Percentiles rank a stretch among this genome's conserved stretches.
These are phyloP conservation scores for Hibiscus trionum DNA, from an alignment of 345 rosid genomes.

Conservation along the genomic window DNA sequence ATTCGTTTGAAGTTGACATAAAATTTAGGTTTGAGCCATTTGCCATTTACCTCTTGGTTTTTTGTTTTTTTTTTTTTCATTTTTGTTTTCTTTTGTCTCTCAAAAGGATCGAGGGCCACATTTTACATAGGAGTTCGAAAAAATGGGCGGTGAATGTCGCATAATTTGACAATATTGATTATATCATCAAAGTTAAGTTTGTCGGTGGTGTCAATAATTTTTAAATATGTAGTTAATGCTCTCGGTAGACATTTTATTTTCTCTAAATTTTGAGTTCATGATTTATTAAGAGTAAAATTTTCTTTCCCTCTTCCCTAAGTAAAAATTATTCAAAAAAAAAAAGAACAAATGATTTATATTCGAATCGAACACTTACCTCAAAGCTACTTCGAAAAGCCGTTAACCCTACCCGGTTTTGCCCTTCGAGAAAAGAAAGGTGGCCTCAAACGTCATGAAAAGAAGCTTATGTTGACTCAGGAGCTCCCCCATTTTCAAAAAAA, in stretches of 20 bases:
- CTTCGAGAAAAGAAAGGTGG: not conserved
- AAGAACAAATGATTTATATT: no score
- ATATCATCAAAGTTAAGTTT: constrained; percentile 13
- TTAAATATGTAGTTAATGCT: no score
- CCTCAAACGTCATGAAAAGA: no score
- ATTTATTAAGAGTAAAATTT: no score
- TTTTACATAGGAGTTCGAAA: not conserved
- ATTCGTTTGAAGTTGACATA: no score
- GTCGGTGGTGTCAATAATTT: not conserved
- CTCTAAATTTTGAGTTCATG: no score
- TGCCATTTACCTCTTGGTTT: not conserved
- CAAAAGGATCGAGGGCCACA: not conserved
- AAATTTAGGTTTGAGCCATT: not conserved
- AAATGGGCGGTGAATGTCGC: constrained; percentile 10
- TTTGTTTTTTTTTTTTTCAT: not conserved
- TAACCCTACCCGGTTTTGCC: not conserved
- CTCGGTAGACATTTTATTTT: no score
- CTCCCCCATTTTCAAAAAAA: no score
- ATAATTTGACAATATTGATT: constrained; percentile 4
- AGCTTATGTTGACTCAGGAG: no score
- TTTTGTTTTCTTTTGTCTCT: not conserved
- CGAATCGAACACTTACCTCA: not conserved
- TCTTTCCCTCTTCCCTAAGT: no score
- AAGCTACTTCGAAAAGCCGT: not conserved
- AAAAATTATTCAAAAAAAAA: no score